A percentile compares a stretch with the other conserved stretches of the same genome.
Evolutionary conservation across 495 filamentous ascomycete genomes (phyloP).

Genomic region (Penicillium canariense): DNA sequence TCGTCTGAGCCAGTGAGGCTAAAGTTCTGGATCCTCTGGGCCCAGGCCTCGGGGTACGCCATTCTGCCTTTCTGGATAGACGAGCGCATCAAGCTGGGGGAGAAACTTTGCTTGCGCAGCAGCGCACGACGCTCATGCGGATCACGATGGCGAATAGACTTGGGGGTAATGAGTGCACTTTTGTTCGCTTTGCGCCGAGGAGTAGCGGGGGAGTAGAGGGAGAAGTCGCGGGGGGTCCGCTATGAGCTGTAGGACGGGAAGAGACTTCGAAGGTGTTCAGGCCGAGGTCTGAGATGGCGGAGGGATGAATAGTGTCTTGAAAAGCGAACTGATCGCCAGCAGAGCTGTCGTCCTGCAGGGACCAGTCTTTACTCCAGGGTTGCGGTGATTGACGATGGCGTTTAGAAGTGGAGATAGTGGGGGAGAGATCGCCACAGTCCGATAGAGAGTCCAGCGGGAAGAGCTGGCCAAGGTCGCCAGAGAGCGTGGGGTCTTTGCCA

Average conservation of each 20-base stretch:
- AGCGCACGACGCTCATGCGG: slow-evolving; percentile 39
- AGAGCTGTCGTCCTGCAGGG: slow-evolving; percentile 34
- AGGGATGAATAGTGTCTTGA: slow-evolving; percentile 42
- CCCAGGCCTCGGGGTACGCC: slow-evolving; percentile 45
- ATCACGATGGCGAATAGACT: slow-evolving; percentile 42
- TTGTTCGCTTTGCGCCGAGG: slow-evolving; percentile 38
- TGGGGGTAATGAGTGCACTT: slow-evolving; percentile 40
- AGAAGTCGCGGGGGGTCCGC: slow-evolving; percentile 25
- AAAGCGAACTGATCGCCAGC: slow-evolving; percentile 34
- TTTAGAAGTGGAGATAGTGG: slow-evolving; percentile 37
- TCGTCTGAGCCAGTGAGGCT: slow-evolving; percentile 37
- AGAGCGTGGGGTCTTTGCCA: slow-evolving; percentile 44
- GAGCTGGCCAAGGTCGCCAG: slow-evolving; percentile 43
- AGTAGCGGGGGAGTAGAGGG: slow-evolving; percentile 47
- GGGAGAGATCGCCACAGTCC: slow-evolving; percentile 47
- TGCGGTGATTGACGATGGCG: slow-evolving; percentile 38
- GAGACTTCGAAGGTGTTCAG: slow-evolving; percentile 36
- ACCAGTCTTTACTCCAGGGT: slow-evolving; percentile 44
- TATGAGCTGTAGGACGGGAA: slow-evolving; percentile 22
- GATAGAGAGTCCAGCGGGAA: slow-evolving; percentile 44
- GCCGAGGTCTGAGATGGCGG: slow-evolving; percentile 37
- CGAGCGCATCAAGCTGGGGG: slow-evolving; percentile 43
- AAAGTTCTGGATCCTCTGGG: slow-evolving; percentile 43
- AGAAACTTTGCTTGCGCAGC: slow-evolving; percentile 45
- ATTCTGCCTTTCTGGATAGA: slow-evolving; percentile 41